Base-by-base conservation (phyloP, 805 yeast species). In the Wickerhamomyces chaumierensis region DNA sequence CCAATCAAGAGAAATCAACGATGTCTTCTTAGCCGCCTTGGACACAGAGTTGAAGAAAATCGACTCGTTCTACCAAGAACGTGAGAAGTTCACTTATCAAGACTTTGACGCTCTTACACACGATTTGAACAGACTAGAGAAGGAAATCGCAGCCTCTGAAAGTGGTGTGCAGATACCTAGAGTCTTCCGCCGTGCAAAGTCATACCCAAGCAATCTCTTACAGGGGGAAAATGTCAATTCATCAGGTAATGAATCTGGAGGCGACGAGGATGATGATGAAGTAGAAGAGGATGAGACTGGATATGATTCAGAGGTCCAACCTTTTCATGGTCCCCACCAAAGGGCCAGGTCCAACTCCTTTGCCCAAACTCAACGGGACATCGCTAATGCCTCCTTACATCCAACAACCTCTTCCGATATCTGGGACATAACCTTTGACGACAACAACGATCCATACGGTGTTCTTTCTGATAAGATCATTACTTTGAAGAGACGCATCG, bases 21-120 rank as follows among this genome's bases (percentile, higher is more conserved):
- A 58, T 16, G 74, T 75, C n/a, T 90, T 88, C 49, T 50, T 63
- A 2, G 68, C 75, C 16, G 90, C 92, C 1, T 63, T 92, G 42
- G 86, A 90, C 55, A 70, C 73, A 8, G 97, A 92, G 58, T 62
- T 84, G 46, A 57, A 54, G 37, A 85, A 86, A 55, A 76, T 92
- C 36, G 88, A 86, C 57, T 66, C 62, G 35, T 92, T 92, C 53
- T 92, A 77, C 59, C 61, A 61, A 33, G 61, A 65, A 23, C 87
- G 81, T 48, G 94, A 88, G 55, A 61, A 57, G n/a, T 69, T 68
- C 33, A 65, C 77, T 5, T 69, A 60, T 43, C 60, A 56, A 20
- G 75, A 69, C 39, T 74, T 78, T 44, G 74, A 73, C 33, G 70
- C 68, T 11, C 58, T 88, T 38, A 58, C 72, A 7, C 69, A 63